Evolutionary conservation across 495 filamentous ascomycete species (phyloP), one percentile per base, ranked within the genome.

Genomic region (Hypoxylon fragiforme): DNA sequence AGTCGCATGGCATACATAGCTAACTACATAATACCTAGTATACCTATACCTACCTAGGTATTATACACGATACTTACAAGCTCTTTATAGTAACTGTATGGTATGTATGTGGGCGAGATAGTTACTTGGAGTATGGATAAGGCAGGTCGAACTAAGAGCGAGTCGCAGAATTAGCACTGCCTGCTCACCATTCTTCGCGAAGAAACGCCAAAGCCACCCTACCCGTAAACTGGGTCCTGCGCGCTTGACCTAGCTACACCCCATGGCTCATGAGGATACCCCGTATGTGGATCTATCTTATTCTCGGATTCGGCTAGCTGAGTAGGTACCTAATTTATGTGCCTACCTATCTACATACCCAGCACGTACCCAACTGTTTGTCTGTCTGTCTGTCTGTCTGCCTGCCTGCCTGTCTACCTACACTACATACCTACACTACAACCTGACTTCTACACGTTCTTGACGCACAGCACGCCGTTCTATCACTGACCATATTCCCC

Each of bases 111-210:
- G 5, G 8, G 24, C 28, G 24, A n/a, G n/a, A n/a, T n/a, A n/a
- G n/a, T n/a, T n/a, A n/a, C n/a, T n/a, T n/a, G n/a, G n/a, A n/a
- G n/a, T n/a, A 55, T 62, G 58, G 58, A 62, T 57, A 46, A 62
- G 58, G 58, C 58, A 62, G 58, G 58, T 62, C 52, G 44, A 51
- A 47, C 44, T 50, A 52, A 47, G 42, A 21, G 30, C 48, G 44
- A 54, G 58, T 62, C 58, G 32, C 58, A 62, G 47, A 56, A 26
- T 52, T 40, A 30, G 50, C 58, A 62, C 58, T 57, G 58, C 58
- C 58, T 40, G 58, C 58, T 62, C 35, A 57, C 51, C 9, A 13
- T 36, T 61, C 48, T 52, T 36, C 35, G 51, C 36, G 51, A 61
- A 51, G 40, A 61, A 43, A 56, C 50, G 31, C 57, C 41, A 61